Conservation (phyloP, 305 asterid species). For the Solanum hybrid region DNA sequence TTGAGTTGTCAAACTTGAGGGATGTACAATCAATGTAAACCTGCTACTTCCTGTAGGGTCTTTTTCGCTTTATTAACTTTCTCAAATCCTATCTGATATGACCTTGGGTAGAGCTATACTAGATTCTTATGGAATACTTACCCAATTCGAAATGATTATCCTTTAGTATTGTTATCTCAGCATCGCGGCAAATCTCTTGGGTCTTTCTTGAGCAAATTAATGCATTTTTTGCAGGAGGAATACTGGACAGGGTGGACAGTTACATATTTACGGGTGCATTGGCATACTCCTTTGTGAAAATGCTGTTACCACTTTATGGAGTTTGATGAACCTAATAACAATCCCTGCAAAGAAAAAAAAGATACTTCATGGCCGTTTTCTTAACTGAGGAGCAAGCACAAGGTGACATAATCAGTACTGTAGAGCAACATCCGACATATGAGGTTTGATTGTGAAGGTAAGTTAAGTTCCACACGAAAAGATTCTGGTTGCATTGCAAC, state of each 20-base stretch:
- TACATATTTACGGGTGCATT: constrained; percentile 87
- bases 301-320: constrained; percentile 61
- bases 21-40: background rate
- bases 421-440: background rate
- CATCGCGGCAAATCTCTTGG: background rate
- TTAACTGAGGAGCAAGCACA: background rate
- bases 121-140: background rate
- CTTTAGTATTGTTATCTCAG: background rate
- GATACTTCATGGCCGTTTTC: background rate
- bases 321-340: constrained; percentile 30
- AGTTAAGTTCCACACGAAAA: background rate
- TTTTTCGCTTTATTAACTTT: background rate
- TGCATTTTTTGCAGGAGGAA: constrained; percentile 53
- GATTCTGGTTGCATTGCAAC: background rate
- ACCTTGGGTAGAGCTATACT: background rate
- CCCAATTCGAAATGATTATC: background rate
- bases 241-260: constrained; percentile 90
- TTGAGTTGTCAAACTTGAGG: background rate
- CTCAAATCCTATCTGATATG: background rate
- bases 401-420: background rate
- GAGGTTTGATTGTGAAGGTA: background rate
- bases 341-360: background rate
- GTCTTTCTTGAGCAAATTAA: background rate
- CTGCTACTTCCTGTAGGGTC: background rate
- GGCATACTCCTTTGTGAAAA: constrained; percentile 79